Conservation (phyloP, 2,329 filamentous ascomycete species). For the Penicillium sp. region DNA sequence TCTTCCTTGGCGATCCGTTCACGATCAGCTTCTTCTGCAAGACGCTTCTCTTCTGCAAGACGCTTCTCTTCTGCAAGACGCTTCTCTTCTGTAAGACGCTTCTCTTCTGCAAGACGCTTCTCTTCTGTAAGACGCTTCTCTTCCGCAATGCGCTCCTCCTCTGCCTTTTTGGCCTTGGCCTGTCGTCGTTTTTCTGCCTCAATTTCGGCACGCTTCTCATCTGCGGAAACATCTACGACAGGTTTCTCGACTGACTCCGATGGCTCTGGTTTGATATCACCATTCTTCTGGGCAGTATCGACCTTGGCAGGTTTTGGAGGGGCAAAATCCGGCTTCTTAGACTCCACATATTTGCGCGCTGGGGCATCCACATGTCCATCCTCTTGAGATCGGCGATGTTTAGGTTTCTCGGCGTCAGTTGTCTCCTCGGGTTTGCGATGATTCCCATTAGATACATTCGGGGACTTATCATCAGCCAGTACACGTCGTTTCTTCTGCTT, state of each 20-base stretch:
- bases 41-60: conserved; percentile 30
- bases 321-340: conserved; percentile 12
- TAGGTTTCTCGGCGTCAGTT: conserved; percentile 21
- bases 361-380: conserved; percentile 13
- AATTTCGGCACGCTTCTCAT: conserved; percentile 30
- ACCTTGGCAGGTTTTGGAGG: conserved; percentile 12
- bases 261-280: conserved; percentile 35
- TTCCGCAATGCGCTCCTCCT: conserved; percentile 33
- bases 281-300: conserved; percentile 12
- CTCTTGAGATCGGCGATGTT: conserved; percentile 16
- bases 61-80: conserved; percentile 33
- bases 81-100: conserved; percentile 30
- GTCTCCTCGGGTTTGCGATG: conserved; percentile 28
- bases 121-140: conserved; percentile 34
- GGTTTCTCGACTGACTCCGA: conserved; percentile 27
- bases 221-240: conserved; percentile 33
- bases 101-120: conserved; percentile 31
- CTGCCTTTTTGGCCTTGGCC: conserved; percentile 22
- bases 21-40: conserved; percentile 30
- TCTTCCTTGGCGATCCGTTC: conserved; percentile 36
- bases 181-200: conserved; percentile 28
- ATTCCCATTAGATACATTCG: conserved; percentile 32
- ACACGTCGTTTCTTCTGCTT: conserved; percentile 48
- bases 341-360: conserved; percentile 10
- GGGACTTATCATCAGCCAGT: conserved; percentile 39